Evolutionary conservation across 106 monocot species (phyloP).

Genomic region (Narthecium ossifragum): DNA sequence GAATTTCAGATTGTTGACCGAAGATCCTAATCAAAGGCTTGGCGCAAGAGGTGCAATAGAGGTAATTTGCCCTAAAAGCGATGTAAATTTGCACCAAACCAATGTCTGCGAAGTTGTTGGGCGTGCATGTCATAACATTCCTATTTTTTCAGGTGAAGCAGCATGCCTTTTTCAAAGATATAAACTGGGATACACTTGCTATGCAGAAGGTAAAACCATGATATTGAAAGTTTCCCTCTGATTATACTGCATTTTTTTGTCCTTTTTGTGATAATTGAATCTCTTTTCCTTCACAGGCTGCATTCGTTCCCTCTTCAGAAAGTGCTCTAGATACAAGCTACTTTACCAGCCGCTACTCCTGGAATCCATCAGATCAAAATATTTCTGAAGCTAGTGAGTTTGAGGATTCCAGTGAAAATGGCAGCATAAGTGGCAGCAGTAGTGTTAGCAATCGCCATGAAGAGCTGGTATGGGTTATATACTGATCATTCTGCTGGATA

Average conservation of each 20-base stretch:
- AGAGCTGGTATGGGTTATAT: conserved; percentile 41
- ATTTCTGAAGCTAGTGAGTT: conserved; percentile 76
- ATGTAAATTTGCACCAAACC: neutral
- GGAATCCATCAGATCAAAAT: conserved; percentile 92
- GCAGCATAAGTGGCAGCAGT: conserved; percentile 78
- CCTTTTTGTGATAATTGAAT: neutral
- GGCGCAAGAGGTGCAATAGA: conserved; percentile 91
- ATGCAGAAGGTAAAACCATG: conserved; percentile 99
- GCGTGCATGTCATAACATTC: neutral
- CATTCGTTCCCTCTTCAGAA: conserved; percentile 93
- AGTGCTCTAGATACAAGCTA: conserved; percentile 93
- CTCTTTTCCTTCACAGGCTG: conserved; percentile 59
- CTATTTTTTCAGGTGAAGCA: conserved; percentile 72
- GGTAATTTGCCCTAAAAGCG: conserved; percentile 26
- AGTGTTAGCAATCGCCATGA: conserved; percentile 79
- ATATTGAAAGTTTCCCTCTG: too few relatives aligned
- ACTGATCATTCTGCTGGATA: neutral
- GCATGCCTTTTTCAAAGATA: conserved; percentile 88
- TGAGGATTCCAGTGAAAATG: conserved; percentile 89
- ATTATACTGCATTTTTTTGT: neutral
- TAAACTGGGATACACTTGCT: conserved; percentile 97
- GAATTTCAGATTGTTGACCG: conserved; percentile 88
- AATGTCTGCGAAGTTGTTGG: neutral
- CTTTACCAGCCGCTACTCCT: conserved; percentile 88
- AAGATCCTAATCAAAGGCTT: conserved; percentile 94